A percentile compares a stretch with the other conserved stretches of the same genome.
These are phyloP conservation scores for Funneliformis mosseae DNA, from an alignment of 192 early-diverging fungal genomes.

Conservation along the genomic window DNA sequence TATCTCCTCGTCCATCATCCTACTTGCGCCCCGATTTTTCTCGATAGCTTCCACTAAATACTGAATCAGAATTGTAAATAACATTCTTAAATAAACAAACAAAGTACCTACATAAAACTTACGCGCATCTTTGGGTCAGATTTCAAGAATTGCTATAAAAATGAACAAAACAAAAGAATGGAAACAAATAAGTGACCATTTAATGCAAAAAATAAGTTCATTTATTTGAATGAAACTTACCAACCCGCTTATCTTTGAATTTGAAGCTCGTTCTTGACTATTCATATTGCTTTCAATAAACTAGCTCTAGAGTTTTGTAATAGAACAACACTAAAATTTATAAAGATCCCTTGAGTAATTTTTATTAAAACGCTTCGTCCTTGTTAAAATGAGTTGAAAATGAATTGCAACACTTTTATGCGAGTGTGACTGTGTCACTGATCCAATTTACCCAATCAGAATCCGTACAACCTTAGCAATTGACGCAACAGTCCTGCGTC, in stretches of 20 bases:
- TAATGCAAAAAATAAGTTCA: not conserved
- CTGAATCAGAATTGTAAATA: not conserved
- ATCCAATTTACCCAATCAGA: too few relatives aligned
- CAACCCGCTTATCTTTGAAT: not conserved
- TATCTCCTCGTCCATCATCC: not conserved
- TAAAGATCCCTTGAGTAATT: not conserved
- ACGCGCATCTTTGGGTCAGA: not conserved
- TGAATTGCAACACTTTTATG: too few relatives aligned
- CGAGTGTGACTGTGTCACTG: too few relatives aligned
- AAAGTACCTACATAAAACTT: not conserved
- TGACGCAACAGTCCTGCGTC: too few relatives aligned
- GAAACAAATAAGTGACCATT: not conserved
- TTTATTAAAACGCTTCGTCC: not conserved
- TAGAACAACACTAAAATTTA: too few relatives aligned
- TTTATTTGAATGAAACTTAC: not conserved
- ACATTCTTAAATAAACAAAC: not conserved
- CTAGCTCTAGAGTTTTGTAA: not conserved
- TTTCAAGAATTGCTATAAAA: not conserved
- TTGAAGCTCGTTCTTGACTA: not conserved
- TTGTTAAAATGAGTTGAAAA: too few relatives aligned
- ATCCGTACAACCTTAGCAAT: too few relatives aligned
- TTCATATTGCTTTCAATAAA: not conserved
- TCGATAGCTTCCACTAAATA: not conserved
- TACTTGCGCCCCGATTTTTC: not conserved
- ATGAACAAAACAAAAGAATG: not conserved